Base-by-base conservation (phyloP, 2,329 filamentous ascomycete species). In the Colletotrichum noveboracense region DNA sequence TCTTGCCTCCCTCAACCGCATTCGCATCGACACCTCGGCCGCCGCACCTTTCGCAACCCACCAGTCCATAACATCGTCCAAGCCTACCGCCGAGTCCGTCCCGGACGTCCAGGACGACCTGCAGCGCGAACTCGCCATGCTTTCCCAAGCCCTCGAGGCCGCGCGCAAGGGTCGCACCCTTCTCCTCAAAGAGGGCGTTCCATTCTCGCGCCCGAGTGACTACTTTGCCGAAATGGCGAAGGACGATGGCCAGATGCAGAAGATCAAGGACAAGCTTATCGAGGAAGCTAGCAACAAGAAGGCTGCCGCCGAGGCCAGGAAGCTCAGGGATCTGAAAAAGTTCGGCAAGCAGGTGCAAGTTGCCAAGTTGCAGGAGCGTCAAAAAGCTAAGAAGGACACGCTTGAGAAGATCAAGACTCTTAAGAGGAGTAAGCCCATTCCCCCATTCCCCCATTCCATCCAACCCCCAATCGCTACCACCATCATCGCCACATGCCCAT, bases 151-250 rank as follows among this genome's bases (percentile, higher is more conserved):
- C 64, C 91, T 98, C 52, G 92, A 94, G 43, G 95, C 95, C 2
- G 95, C 94, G 6, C 91, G 93, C 78, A 87, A 91, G 76, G 97
- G 92, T 4, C 94, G 96, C 71, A 84, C 87, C n/a, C 87, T 93
- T 77, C 89, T 99, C 28, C 94, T 94, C 82, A 93, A 94, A 78
- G 96, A 98, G 85, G 94, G 94, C 10, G 90, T 96, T 1, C 91
- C 94, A 8, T 99, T 99, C 86, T 94, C 95, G 32, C 91, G 97
- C 12, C 97, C 97, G 5, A 93, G 92, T 71, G 97, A 99, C 87
- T 99, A 98, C 87, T 99, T 99, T 81, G 97, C 97, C 60, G 97
- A 99, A 89, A 99, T 98, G 96, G 93, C 98, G 81, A 98, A 98
- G 91, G 95, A 94, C 81, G 97, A 99, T 83, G 96, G 97, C 81